Evolutionary conservation across 306 rosid species (phyloP).

Genomic region (Fragaria vesca): DNA sequence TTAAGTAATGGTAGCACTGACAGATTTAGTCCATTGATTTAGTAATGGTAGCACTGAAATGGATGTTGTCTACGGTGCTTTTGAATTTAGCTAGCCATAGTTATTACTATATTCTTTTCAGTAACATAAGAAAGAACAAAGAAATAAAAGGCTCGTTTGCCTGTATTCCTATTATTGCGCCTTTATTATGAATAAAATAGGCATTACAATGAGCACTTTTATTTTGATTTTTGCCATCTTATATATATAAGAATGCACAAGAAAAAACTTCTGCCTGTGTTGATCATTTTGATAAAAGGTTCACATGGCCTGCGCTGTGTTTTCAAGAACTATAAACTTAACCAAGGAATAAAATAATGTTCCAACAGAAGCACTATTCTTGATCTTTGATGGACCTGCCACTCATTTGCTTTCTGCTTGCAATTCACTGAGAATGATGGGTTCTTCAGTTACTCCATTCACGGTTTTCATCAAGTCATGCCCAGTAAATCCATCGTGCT

Average conservation of each 20-base stretch:
- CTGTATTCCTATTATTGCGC: no score
- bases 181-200: no score
- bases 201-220: no score
- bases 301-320: background rate
- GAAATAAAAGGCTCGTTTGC: no score
- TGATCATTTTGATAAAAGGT: background rate
- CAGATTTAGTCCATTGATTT: no score
- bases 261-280: background rate
- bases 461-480: slow-evolving; percentile 49
- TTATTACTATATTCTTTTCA: no score
- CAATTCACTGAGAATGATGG: slow-evolving; percentile 41
- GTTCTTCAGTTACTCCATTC: slow-evolving; percentile 52
- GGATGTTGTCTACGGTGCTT: no score
- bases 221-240: no score
- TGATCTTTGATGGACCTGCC: background rate
- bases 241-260: background rate
- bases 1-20: no score
- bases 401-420: background rate
- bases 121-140: no score
- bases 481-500: slow-evolving; percentile 75
- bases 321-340: background rate
- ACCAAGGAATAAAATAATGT: background rate
- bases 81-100: no score
- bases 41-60: no score
- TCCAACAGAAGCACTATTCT: background rate